Evolutionary conservation across 441 rosid species (phyloP), one percentile per base, ranked within the genome.

Genomic region (Gossypium trilobum): DNA sequence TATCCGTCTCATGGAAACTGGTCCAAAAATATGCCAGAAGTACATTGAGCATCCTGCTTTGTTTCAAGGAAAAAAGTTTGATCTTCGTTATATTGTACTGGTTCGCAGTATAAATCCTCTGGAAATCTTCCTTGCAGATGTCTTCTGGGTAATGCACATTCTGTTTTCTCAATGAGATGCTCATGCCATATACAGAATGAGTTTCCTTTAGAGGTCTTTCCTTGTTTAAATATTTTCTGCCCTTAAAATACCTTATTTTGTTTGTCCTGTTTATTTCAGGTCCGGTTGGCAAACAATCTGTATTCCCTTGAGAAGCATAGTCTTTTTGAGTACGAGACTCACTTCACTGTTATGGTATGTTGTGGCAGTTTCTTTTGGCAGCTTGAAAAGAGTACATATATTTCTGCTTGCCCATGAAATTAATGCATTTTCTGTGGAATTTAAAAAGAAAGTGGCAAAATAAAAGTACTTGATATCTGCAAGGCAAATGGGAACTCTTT

Each of bases 21-120:
- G 98, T 60, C 98, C 98, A 13, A 94, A 91, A 87, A 90, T 94
- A 82, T 94, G 98, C 83, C 96, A 94, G 88, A 94, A 94, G 77
- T 94, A 94, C 76, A 91, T 94, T 22, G 97, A 91, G 83, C 92
- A 84, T 61, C 96, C 97, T 74, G 95, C 90, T 77, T 81, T 94
- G 82, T 91, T 94, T 82, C 68, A 81, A 59, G 92, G 91, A 68
- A 88, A 79, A 83, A 93, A 93, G 81, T 93, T 91, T 58, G 98
- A 93, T 84, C 81, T 93, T 73, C 97, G 96, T 60, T 93, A 73
- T 36, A 64, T 91, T 51, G 91, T 93, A 58, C 81, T 90, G 44
- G 88, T 91, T 71, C 86, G 92, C 67, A 85, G 93, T 72, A 81
- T 93, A 70, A 79, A 83, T 64, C 98, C 97, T 31, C 51, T 93